A percentile compares a stretch with the other conserved stretches of the same genome.
Evolutionary conservation across 768 basidiomycete species (phyloP).

Genomic region (Ramaria rubella): DNA sequence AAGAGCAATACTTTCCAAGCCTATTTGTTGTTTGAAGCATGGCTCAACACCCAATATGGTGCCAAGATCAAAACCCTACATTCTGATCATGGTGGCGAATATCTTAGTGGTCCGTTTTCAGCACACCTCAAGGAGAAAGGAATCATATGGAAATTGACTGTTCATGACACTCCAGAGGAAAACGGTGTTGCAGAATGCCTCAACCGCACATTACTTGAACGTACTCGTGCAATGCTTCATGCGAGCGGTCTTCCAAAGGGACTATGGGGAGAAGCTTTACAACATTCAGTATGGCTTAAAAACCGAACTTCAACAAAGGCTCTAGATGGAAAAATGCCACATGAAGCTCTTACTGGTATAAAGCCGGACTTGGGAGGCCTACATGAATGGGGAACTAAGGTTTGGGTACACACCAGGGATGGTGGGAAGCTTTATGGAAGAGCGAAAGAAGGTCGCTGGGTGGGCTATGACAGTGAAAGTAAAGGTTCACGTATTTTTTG

Average conservation of each 20-base stretch:
- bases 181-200: slow-evolving; percentile 37
- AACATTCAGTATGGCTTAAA: too few species aligned
- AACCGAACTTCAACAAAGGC: not conserved
- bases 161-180: slow-evolving; percentile 32
- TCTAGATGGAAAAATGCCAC: slow-evolving; percentile 15
- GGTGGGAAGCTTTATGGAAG: slow-evolving; percentile 16
- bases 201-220: too few species aligned
- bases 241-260: too few species aligned
- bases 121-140: not conserved
- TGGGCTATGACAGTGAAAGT: too few species aligned
- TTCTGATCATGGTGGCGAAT: slow-evolving; percentile 19
- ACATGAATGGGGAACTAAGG: slow-evolving; percentile 9
- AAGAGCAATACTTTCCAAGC: slow-evolving; percentile 29
- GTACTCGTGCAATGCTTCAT: too few species aligned
- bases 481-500: not conserved
- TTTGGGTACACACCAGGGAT: slow-evolving; percentile 13
- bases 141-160: slow-evolving; percentile 32
- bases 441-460: too few species aligned
- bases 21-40: slow-evolving; percentile 29
- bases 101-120: not conserved
- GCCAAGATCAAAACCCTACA: slow-evolving; percentile 21
- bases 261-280: too few species aligned
- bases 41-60: too few species aligned
- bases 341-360: slow-evolving; percentile 16
- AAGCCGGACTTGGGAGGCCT: slow-evolving; percentile 23